Evolutionary conservation across 192 early-diverging fungal genomes (phyloP), one percentile per base, ranked within the genome.

Genomic region (Diversispora epigaea): DNA sequence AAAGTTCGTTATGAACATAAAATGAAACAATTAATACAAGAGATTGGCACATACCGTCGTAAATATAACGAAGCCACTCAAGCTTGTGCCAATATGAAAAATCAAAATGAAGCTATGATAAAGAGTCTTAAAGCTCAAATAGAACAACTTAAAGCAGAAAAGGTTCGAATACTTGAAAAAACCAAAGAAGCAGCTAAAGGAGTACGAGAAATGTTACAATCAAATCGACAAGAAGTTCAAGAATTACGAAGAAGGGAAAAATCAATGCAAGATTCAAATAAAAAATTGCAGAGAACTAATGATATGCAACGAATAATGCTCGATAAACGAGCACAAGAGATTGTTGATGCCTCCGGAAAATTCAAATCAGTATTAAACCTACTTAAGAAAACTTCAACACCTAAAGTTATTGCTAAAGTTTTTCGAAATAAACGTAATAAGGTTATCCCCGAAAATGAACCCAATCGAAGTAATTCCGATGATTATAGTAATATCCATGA

Each of bases 141-240:
- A 21, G 87, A 91, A 71, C 82, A 86, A 12, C 82, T 93, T 39
- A 93, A 91, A 76, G 79, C 82, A 40, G 93, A 95, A 77, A 95
- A 95, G 78, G 71, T 88, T 15, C 82, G 87, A 12, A 89, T 94
- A 87, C 75, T 92, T 62, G 90, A 90, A 71, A 86, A 92, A 14
- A 90, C 93, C 80, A 89, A 89, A 66, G 84, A 86, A 57, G 91
- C 93, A 65, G 79, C 88, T 0, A 83, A 89, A 44, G 78, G 83
- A 11, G 85, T 86, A 45, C 83, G 90, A 63, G 88, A 91, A 45
- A 80, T 88, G 76, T 82, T 86, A 39, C 84, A 82, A 15, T 76
- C 80, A 21, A 81, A 84, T n/a, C 84, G 88, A 55, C 82, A 84
- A 60, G 84, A 88, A 65, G 86, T 91, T 57, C 83, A 88, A 55